Conservation (phyloP, 176 grass and related monocot genomes). For the Urochloa ruziziensis region DNA sequence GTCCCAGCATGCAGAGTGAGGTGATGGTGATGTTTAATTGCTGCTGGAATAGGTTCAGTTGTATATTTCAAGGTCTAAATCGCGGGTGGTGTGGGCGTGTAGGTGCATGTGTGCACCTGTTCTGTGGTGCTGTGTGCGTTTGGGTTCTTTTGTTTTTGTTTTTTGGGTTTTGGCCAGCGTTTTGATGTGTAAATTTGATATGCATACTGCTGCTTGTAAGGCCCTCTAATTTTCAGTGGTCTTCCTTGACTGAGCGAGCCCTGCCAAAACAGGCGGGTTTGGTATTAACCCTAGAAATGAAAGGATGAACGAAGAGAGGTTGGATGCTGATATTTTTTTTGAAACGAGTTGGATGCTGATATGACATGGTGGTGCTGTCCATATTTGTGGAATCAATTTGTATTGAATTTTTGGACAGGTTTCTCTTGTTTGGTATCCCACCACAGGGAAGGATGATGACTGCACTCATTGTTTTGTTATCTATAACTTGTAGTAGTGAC, state of each 20-base stretch:
- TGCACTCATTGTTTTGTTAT: neutral
- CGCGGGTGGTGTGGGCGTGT: slow-evolving; percentile 26
- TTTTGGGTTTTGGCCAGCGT: slow-evolving; percentile 28
- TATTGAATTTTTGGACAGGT: neutral
- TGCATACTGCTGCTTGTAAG: slow-evolving; percentile 59
- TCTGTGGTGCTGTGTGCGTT: slow-evolving; percentile 18
- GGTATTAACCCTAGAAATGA: slow-evolving; percentile 58
- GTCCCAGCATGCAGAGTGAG: slow-evolving; percentile 83
- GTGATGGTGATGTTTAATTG: slow-evolving; percentile 53
- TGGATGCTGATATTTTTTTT: no score
- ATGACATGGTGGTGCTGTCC: neutral
- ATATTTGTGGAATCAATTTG: neutral
- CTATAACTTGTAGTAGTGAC: neutral
- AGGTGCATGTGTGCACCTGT: slow-evolving; percentile 13
- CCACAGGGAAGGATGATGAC: neutral
- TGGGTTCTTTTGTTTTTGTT: slow-evolving; percentile 16
- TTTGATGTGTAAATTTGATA: slow-evolving; percentile 75
- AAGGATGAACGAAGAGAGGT: slow-evolving; percentile 39
- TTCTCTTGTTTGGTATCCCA: neutral
- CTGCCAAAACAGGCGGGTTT: slow-evolving; percentile 62
- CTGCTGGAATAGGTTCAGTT: slow-evolving; percentile 53
- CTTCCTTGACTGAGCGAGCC: slow-evolving; percentile 40
- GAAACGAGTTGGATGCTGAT: no score
- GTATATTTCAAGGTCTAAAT: slow-evolving; percentile 51
- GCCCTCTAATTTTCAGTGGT: slow-evolving; percentile 62